Percentiles rank a stretch among this genome's conserved stretches.
Conservation (phyloP, 768 basidiomycete species). For the Russula sp. region DNA sequence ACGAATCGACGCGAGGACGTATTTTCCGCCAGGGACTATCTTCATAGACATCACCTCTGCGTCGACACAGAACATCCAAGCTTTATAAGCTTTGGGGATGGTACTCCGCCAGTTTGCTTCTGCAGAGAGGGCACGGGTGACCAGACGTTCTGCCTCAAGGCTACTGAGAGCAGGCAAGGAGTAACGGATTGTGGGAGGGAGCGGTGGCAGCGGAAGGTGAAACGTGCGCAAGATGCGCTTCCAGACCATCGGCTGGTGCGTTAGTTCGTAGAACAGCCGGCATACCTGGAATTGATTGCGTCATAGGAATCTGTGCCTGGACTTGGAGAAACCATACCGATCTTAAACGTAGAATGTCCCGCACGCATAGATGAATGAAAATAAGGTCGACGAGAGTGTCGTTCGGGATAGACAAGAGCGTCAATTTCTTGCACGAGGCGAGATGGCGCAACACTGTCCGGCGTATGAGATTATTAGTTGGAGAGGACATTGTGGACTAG, state of each 20-base stretch:
- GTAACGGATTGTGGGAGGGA: slow-evolving; percentile 22
- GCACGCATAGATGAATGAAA: slow-evolving; percentile 20
- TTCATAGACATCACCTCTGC: slow-evolving; percentile 21
- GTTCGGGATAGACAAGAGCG: slow-evolving; percentile 12
- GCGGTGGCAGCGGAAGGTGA: slow-evolving; percentile 21
- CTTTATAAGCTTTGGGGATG: slow-evolving; percentile 14
- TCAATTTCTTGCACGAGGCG: not conserved
- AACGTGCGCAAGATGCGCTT: slow-evolving; percentile 21
- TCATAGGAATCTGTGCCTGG: not conserved
- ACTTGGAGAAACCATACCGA: not conserved
- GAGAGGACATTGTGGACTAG: slow-evolving; percentile 2
- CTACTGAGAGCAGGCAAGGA: slow-evolving; percentile 19
- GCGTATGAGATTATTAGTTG: slow-evolving; percentile 11
- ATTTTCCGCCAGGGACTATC: slow-evolving; percentile 24
- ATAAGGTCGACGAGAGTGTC: slow-evolving; percentile 23
- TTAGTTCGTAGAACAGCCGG: slow-evolving; percentile 18
- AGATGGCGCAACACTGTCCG: slow-evolving; percentile 3
- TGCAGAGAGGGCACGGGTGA: slow-evolving; percentile 19
- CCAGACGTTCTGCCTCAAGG: slow-evolving; percentile 22
- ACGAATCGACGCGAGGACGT: slow-evolving; percentile 20
- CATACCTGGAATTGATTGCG: slow-evolving; percentile 14
- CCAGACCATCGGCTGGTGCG: slow-evolving; percentile 23
- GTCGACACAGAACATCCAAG: slow-evolving; percentile 16
- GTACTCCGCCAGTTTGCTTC: slow-evolving; percentile 25
- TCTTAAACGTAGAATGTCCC: slow-evolving; percentile 23